Percentiles rank a stretch among this genome's conserved stretches.
Conservation (phyloP, 257 asterid genomes). For the Nicotiana noctiflora region DNA sequence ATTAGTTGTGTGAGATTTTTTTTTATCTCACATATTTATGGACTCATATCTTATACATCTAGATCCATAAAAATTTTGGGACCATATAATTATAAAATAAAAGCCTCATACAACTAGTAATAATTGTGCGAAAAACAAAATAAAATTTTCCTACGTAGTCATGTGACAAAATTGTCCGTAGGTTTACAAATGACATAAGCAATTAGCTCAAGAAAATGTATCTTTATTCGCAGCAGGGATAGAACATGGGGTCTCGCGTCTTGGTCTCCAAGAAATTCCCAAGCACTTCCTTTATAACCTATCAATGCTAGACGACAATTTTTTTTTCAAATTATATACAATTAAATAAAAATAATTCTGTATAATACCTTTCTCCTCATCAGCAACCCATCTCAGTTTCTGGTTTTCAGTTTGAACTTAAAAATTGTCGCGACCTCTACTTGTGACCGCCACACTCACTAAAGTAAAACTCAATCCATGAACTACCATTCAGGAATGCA, state of each 20-base stretch:
- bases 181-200: not conserved
- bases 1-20: too few species aligned
- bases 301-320: not conserved
- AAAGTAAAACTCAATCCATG: not conserved
- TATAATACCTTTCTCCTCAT: not conserved
- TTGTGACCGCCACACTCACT: not conserved
- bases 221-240: not conserved
- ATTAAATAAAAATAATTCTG: too few species aligned
- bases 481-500: constrained; percentile 32
- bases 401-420: not conserved
- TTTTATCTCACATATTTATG: too few species aligned
- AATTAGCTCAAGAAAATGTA: not conserved
- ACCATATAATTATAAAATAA: too few species aligned
- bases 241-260: not conserved
- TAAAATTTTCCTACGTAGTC: too few species aligned
- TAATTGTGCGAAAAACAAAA: too few species aligned
- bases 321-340: not conserved
- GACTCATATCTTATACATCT: too few species aligned
- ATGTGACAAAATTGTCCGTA: not conserved
- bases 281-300: not conserved
- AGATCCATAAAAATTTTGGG: too few species aligned
- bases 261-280: constrained; percentile 8
- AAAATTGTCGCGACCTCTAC: not conserved
- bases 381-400: not conserved
- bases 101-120: too few species aligned